These are phyloP conservation scores for Solanum hybrid DNA, from an alignment of 305 asterid genomes.

Conservation along the genomic window DNA sequence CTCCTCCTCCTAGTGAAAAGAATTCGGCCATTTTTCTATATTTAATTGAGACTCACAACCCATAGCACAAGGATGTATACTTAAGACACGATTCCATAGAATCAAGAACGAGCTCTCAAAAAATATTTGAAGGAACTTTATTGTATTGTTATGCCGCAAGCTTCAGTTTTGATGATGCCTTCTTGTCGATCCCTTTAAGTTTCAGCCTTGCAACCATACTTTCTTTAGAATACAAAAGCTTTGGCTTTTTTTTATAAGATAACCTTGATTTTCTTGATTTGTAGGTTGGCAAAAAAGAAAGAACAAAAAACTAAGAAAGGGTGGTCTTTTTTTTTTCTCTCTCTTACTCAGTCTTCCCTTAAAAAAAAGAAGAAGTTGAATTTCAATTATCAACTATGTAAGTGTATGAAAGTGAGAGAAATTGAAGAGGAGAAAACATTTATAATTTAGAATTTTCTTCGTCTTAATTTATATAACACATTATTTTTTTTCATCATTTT, in stretches of 20 bases:
- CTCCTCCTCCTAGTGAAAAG: conserved; percentile 6
- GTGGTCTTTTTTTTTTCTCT: neutral
- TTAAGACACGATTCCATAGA: neutral
- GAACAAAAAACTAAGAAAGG: neutral
- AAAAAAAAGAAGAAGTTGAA: neutral
- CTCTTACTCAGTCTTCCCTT: neutral
- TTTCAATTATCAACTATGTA: neutral
- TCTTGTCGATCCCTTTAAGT: neutral
- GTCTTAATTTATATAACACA: neutral
- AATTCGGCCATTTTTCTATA: conserved; percentile 1
- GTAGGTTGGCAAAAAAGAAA: neutral
- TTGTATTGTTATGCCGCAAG: neutral
- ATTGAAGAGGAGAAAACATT: neutral
- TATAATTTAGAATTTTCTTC: neutral
- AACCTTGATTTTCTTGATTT: neutral
- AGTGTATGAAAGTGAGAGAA: neutral
- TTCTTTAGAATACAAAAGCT: neutral
- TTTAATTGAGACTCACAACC: conserved; percentile 14
- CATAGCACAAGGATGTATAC: conserved; percentile 19
- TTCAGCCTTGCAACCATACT: neutral
- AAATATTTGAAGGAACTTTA: too few relatives aligned
- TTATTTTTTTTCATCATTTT: neutral
- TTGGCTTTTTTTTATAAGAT: neutral
- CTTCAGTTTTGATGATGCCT: neutral
- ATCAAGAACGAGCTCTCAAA: neutral